phyloP scores from a whole-genome alignment of 23 red algal genomes.

The Gracilaria gracilis region DNA sequence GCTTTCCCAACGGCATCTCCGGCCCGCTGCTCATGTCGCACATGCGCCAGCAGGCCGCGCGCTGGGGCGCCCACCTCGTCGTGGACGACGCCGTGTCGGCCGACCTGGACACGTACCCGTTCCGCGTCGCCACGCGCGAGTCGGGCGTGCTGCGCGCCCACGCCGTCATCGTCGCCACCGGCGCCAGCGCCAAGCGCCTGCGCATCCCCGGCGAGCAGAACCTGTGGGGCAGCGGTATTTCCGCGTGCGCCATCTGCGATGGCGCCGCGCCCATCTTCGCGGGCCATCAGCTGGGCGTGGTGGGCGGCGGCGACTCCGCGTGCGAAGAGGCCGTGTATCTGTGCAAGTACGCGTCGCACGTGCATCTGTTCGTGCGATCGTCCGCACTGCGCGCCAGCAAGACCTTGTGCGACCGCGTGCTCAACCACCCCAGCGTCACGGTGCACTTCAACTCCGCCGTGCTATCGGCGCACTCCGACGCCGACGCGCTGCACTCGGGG shows the following conservation, averaged over 20 bases:
- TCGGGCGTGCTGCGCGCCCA: conserved; percentile 55
- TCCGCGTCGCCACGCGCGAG: conserved; percentile 43
- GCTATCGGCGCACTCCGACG: conserved; percentile 51
- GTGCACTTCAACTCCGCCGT: conserved; percentile 54
- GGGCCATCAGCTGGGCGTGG: conserved; percentile 71
- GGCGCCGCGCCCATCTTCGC: conserved; percentile 92
- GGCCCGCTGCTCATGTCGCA: conserved; percentile 73
- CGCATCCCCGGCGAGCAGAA: conserved; percentile 63
- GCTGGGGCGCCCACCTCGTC: conserved; percentile 70
- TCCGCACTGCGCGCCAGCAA: conserved; percentile 76
- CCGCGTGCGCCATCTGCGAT: conserved; percentile 94
- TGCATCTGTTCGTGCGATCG: conserved; percentile 81
- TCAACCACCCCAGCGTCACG: conserved; percentile 56
- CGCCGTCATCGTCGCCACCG: conserved; percentile 89
- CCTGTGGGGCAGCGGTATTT: conserved; percentile 89
- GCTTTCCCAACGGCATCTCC: conserved; percentile 86
- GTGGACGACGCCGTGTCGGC: conserved; percentile 83
- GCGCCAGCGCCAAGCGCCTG: conserved; percentile 84
- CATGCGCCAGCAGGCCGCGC: conserved; percentile 81
- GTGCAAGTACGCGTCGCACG: conserved; percentile 83
- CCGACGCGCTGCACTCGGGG: not conserved
- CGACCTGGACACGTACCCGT: conserved; percentile 79
- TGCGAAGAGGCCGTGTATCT: conserved; percentile 95
- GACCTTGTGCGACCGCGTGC: conserved; percentile 80
- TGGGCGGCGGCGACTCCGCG: conserved; percentile 93